These are phyloP conservation scores for Handroanthus guayacan DNA, from an alignment of 257 asterid genomes.

Conservation along the genomic window DNA sequence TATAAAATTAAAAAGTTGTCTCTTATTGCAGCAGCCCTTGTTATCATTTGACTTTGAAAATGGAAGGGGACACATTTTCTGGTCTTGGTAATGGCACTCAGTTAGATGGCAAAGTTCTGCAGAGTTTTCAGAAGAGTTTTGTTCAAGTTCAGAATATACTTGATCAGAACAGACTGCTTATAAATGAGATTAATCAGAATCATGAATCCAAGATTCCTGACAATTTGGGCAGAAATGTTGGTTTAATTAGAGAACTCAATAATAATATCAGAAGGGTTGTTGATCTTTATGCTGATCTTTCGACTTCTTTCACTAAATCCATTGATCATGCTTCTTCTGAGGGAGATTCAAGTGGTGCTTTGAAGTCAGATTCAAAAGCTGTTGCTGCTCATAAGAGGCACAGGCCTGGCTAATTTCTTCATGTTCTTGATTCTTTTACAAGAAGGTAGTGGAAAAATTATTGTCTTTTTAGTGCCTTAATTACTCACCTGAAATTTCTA, in stretches of 20 bases:
- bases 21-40: slow-evolving; percentile 42
- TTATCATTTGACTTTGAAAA: slow-evolving; percentile 46
- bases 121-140: slow-evolving; percentile 82
- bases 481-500: slow-evolving; percentile 9
- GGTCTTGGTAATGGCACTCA: slow-evolving; percentile 66
- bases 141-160: slow-evolving; percentile 81
- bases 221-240: slow-evolving; percentile 82
- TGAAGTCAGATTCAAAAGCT: slow-evolving; percentile 57
- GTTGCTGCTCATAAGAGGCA: slow-evolving; percentile 75
- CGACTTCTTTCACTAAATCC: slow-evolving; percentile 67
- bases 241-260: slow-evolving; percentile 81
- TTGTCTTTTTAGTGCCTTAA: slow-evolving; percentile 32
- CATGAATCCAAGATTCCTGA: slow-evolving; percentile 91
- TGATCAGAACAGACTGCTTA: slow-evolving; percentile 83
- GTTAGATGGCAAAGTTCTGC: slow-evolving; percentile 71
- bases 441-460: not conserved
- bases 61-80: slow-evolving; percentile 83
- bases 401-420: slow-evolving; percentile 53
- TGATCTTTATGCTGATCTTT: slow-evolving; percentile 81
- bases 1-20: slow-evolving; percentile 37
- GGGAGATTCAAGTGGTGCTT: slow-evolving; percentile 73
- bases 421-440: slow-evolving; percentile 37
- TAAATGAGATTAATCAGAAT: slow-evolving; percentile 85
- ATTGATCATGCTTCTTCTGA: slow-evolving; percentile 71
- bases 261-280: slow-evolving; percentile 86